Evolutionary conservation across 306 rosid genomes (phyloP), one percentile per base, ranked within the genome.

Genomic region (Corylus avellana): DNA sequence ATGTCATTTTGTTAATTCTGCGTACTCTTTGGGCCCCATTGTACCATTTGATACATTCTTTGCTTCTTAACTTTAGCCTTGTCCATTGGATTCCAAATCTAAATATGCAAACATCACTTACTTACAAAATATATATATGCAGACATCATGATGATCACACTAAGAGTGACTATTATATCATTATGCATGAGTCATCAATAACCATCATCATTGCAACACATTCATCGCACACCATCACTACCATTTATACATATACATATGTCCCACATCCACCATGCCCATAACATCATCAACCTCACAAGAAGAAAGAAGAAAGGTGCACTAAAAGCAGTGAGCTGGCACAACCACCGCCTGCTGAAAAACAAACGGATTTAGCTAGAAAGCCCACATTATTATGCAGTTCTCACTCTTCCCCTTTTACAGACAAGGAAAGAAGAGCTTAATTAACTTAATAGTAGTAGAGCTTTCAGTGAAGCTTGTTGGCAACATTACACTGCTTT

Each of bases 401-500:
- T 77, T 76, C 70, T 55, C 80, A 73, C 71, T 39, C 68, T 61
- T 81, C 85, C 78, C 85, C 58, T 74, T 81, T 32, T 14, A 70
- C 59, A 76, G 72, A 64, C 29, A 74, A 77, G 70, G 84, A 79
- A 75, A 67, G 84, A 84, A 81, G 71, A 42, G 70, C 59, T 39
- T 39, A 39, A 22, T 68, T 42, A 7, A 70, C 37, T 35, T 3
- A 29, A 32, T 32, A 32, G 35, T 44, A 72, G 51, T 29, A 77
- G 75, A 83, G 75, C 47, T 84, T 84, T 70, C 86, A 92, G 76
- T 82, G 92, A 86, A 78, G 91, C 79, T 89, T 93, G 93, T 95
- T 95, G 82, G 93, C 91, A 72, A 88, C 83, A 84, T 89, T 91
- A 87, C 99, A 95, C 79, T 95, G 94, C 85, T 84, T 91, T 78